phyloP scores from a whole-genome alignment of 78 protist genomes.

The Emiliania huxleyi region DNA sequence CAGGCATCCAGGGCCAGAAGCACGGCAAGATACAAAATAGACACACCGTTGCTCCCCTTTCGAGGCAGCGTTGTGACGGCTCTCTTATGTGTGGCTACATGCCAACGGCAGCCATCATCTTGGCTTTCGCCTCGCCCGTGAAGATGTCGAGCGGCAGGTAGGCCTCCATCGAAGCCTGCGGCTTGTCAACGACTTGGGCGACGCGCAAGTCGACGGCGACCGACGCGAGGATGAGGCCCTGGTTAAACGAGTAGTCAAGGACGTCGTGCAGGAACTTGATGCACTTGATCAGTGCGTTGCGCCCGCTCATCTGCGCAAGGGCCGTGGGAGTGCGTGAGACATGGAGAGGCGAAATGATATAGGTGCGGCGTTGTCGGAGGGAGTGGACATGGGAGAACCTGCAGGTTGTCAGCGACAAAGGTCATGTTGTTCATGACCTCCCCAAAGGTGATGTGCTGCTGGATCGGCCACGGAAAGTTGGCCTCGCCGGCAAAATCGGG shows the following conservation, averaged over 20 bases:
- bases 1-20: no score
- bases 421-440: not conserved
- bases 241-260: not conserved
- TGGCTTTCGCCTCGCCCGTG: not conserved
- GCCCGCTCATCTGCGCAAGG: no score
- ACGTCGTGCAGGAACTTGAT: not conserved
- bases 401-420: not conserved
- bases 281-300: conserved; percentile 5
- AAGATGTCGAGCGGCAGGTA: not conserved
- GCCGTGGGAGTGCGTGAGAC: no score
- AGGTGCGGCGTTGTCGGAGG: no score
- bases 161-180: not conserved
- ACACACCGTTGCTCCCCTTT: no score
- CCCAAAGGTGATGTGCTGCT: not conserved
- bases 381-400: no score
- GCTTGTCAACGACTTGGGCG: conserved; percentile 3
- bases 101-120: not conserved
- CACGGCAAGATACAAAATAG: no score
- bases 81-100: no score
- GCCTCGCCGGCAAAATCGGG: not conserved
- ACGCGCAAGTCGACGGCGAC: not conserved
- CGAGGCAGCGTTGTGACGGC: no score
- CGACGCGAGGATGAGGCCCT: not conserved
- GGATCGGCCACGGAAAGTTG: not conserved
- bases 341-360: no score